Evolutionary conservation across 306 rosid genomes (phyloP), one percentile per base, ranked within the genome.

Genomic region (Astragalus glycyphyllos): DNA sequence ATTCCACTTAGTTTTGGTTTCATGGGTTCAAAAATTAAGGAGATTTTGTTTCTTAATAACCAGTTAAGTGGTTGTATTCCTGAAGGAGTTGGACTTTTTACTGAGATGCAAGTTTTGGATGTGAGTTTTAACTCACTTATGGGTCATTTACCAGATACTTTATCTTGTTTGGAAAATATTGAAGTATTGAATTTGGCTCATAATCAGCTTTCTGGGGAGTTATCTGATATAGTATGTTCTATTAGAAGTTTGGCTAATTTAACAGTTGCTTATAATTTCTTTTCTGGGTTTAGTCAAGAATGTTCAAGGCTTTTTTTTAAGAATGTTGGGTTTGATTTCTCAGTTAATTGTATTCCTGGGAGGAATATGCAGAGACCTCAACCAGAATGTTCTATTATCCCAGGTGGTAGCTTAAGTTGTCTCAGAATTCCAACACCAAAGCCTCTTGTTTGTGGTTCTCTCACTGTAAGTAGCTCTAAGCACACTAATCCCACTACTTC

Each of bases 101-200:
- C 91, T 8, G 96, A 91, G 62, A 84, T 95, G 82, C 87, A 95
- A 71, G 99, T 95, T 20, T 70, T 95, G 12, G 99, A 95, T 82
- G 89, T 85, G 55, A 95, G 99, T 83, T 87, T 55, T 60, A 95
- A 95, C 75, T 65, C 97, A 20, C 75, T 95, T 0, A 77, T 81
- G 96, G 99, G 99, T 65, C 97, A 91, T 76, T 57, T 91, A 57
- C 99, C 99, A 10, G 92, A 95, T 70, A 87, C 99, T 34, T 40
- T 95, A 0, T 91, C 99, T 26, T 95, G 99, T 58, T 84, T 95
- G 70, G 80, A 89, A 51, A 83, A 79, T 1, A 84, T 95, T n/a
- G 89, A 95, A 73, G 90, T 95, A 32, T 84, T 95, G 38, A 95
- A 95, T 73, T 75, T 95, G 72, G 96, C 78, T 3, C 96, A 91